phyloP scores from a whole-genome alignment of 164 flowering plant species.

The Tetrastigma voinierianum region DNA sequence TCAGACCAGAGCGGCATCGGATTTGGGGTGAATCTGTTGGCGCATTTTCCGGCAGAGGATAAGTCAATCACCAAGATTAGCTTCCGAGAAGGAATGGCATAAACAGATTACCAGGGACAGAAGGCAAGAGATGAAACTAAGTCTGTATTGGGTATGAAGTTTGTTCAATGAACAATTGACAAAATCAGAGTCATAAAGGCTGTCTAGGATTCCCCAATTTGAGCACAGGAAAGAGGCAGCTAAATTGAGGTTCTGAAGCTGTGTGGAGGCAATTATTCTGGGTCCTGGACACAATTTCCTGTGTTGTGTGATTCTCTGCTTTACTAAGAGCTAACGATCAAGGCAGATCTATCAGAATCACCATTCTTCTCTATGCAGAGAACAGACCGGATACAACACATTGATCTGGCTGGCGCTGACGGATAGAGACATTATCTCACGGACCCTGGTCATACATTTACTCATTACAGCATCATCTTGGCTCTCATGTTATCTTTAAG shows the following conservation, averaged over 20 bases:
- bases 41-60: too few relatives aligned
- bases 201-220: too few relatives aligned
- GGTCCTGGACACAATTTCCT: slow-evolving; percentile 7
- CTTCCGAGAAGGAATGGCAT: too few relatives aligned
- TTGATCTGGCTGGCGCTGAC: slow-evolving; percentile 16
- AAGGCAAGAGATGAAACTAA: too few relatives aligned
- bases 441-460: too few relatives aligned
- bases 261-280: slow-evolving; percentile 13
- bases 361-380: slow-evolving; percentile 5
- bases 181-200: background rate
- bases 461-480: too few relatives aligned
- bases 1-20: too few relatives aligned
- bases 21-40: too few relatives aligned
- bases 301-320: slow-evolving; percentile 12
- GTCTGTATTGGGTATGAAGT: too few relatives aligned
- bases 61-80: too few relatives aligned
- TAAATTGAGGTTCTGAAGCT: slow-evolving; percentile 4
- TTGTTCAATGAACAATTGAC: slow-evolving; percentile 12
- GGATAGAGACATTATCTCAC: slow-evolving; percentile 26
- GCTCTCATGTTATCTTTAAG: too few relatives aligned
- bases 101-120: too few relatives aligned
- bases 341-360: slow-evolving; percentile 22
- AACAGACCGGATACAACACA: slow-evolving; percentile 35
- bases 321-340: slow-evolving; percentile 12
- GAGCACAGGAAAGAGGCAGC: slow-evolving; percentile 8